A percentile compares a stretch with the other conserved stretches of the same genome.
phyloP scores from a whole-genome alignment of 495 filamentous ascomycete genomes.

The Terfezia claveryi region DNA sequence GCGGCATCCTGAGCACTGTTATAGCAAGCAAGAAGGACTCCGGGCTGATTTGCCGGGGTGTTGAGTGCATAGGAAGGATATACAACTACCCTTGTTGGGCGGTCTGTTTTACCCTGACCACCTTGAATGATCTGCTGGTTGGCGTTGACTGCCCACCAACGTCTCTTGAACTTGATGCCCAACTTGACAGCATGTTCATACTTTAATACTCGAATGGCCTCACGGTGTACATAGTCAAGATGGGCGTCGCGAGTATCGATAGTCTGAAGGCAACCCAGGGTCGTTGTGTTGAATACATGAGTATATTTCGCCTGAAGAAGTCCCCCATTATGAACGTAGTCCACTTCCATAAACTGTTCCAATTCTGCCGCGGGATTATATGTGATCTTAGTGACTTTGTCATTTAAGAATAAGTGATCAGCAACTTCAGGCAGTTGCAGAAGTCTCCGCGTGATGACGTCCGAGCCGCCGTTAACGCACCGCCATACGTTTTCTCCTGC shows the following conservation, averaged over 20 bases:
- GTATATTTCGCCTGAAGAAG: too few species aligned
- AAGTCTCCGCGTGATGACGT: too few species aligned
- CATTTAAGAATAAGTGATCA: too few species aligned
- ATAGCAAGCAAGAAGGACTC: too few species aligned
- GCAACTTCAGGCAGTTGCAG: too few species aligned
- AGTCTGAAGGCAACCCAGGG: constrained; percentile 14
- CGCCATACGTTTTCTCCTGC: too few species aligned
- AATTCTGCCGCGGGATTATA: too few species aligned
- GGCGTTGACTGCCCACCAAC: constrained; percentile 19
- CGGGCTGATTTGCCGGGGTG: not conserved
- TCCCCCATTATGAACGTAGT: too few species aligned
- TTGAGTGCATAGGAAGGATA: constrained; percentile 26
- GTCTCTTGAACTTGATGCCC: constrained; percentile 17
- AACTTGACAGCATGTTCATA: constrained; percentile 21
- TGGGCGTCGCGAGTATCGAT: constrained; percentile 16
- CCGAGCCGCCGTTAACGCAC: too few species aligned
- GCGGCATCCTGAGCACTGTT: too few species aligned
- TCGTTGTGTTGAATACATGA: constrained; percentile 18
- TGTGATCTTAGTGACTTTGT: too few species aligned
- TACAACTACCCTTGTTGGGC: constrained; percentile 22
- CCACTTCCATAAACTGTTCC: too few species aligned
- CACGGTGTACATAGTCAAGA: constrained; percentile 8
- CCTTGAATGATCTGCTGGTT: constrained; percentile 6
- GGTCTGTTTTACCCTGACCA: constrained; percentile 21
- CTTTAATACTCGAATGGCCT: constrained; percentile 16